A percentile compares a stretch with the other conserved stretches of the same genome.
Conservation (phyloP, 2,329 filamentous ascomycete genomes). For the Polytolypa hystricis region DNA sequence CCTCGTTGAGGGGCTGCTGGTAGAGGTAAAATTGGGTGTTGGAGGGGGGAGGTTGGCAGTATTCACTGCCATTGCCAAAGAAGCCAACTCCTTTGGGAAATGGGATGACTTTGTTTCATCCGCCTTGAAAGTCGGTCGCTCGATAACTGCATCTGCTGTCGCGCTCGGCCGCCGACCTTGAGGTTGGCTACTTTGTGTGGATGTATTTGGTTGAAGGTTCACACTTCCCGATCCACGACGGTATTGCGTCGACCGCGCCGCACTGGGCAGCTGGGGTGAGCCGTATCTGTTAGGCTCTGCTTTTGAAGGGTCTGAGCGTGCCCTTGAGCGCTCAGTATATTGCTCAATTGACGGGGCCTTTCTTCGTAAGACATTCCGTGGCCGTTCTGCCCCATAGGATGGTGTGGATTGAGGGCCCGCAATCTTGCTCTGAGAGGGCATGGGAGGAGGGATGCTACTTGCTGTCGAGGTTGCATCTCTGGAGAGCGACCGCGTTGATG, state of each 20-base stretch:
- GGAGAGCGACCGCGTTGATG: not conserved
- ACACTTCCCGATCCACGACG: no score
- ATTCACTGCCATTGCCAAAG: constrained; percentile 25
- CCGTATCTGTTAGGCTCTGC: no score
- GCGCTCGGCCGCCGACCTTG: no score
- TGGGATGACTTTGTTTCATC: constrained; percentile 13
- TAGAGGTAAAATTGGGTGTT: constrained; percentile 27
- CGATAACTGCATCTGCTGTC: no score
- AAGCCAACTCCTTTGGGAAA: constrained; percentile 28
- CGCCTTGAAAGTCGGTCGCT: no score
- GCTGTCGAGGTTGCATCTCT: no score
- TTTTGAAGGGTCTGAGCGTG: not conserved
- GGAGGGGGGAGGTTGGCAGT: constrained; percentile 27
- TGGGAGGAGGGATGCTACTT: constrained; percentile 13
- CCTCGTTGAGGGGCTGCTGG: constrained; percentile 35
- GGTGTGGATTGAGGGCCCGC: no score
- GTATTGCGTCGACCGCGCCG: no score
- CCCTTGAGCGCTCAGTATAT: constrained; percentile 13
- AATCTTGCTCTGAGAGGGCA: no score
- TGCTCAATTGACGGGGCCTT: constrained; percentile 32
- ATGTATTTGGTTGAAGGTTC: no score
- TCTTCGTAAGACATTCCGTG: constrained; percentile 31
- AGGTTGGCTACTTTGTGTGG: no score
- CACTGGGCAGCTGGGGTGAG: no score
- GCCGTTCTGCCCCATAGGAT: constrained; percentile 15